Percentiles rank a stretch among this genome's conserved stretches.
Evolutionary conservation across 805 yeast genomes (phyloP).

Genomic region (Starmerella etchellsii): DNA sequence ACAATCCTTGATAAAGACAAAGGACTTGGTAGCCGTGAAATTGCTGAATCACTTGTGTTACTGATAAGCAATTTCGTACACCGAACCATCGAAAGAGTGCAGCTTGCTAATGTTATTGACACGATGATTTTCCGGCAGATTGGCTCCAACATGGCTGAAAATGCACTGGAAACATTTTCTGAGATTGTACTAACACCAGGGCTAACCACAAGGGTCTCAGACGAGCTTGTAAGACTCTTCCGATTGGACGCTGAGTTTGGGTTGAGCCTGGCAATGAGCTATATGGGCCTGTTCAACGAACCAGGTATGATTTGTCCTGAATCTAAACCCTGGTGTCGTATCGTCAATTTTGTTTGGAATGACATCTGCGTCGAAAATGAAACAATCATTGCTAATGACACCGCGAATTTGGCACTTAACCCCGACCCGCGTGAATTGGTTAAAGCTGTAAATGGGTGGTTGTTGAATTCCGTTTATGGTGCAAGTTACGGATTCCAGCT

Average conservation of each 20-base stretch:
- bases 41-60: neutral
- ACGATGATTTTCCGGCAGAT: neutral
- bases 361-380: neutral
- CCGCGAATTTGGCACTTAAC: neutral
- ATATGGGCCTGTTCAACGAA: neutral
- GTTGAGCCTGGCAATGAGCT: neutral
- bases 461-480: neutral
- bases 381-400: neutral
- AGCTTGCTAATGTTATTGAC: neutral
- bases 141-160: neutral
- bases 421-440: neutral
- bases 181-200: neutral
- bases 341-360: neutral
- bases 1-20: too few relatives aligned
- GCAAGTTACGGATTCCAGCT: neutral
- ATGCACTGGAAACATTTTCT: neutral
- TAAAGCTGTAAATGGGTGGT: neutral
- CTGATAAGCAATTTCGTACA: neutral
- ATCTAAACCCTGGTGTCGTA: neutral
- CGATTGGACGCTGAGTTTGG: neutral
- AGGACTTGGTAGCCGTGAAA: neutral
- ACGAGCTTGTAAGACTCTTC: neutral
- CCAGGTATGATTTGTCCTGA: neutral
- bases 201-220: neutral
- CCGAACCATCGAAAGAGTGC: neutral